Evolutionary conservation across 306 rosid genomes (phyloP).

Genomic region (Prosopis cineraria): DNA sequence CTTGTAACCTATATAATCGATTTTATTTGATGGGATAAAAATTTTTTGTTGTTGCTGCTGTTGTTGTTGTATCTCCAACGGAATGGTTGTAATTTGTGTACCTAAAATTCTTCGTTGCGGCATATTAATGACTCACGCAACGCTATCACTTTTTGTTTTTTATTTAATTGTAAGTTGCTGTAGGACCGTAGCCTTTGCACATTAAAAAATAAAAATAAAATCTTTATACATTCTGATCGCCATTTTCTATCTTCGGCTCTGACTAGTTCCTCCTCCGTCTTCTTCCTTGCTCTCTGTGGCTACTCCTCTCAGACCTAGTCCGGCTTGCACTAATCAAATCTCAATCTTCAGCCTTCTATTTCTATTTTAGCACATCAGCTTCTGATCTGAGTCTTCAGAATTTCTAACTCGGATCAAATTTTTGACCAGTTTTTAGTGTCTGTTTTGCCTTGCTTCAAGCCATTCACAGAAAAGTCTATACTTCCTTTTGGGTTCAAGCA

Average conservation of each 20-base stretch:
- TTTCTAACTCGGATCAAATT: constrained; percentile 42
- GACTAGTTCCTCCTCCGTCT: constrained; percentile 24
- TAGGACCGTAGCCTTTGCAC: not conserved
- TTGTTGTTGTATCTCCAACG: no score
- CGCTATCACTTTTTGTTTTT: not conserved
- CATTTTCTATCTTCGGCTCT: constrained; percentile 32
- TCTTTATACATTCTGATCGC: not conserved
- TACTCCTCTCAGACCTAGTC: constrained; percentile 45
- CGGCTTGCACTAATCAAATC: constrained; percentile 38
- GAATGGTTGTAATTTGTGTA: not conserved
- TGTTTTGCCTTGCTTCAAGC: constrained; percentile 39
- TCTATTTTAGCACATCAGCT: constrained; percentile 33
- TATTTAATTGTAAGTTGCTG: not conserved
- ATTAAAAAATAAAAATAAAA: not conserved
- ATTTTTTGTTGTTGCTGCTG: no score
- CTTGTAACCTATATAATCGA: no score
- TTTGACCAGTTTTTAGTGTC: constrained; percentile 31
- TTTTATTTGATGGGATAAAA: no score
- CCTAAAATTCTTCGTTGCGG: not conserved
- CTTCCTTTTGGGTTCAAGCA: constrained; percentile 36
- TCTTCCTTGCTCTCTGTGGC: constrained; percentile 33
- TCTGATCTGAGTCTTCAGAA: constrained; percentile 49
- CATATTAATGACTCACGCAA: not conserved
- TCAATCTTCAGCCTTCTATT: constrained; percentile 32
- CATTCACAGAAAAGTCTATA: constrained; percentile 30